These are phyloP conservation scores for Clitopilus hobsonii DNA, from an alignment of 768 basidiomycete genomes.

Conservation along the genomic window DNA sequence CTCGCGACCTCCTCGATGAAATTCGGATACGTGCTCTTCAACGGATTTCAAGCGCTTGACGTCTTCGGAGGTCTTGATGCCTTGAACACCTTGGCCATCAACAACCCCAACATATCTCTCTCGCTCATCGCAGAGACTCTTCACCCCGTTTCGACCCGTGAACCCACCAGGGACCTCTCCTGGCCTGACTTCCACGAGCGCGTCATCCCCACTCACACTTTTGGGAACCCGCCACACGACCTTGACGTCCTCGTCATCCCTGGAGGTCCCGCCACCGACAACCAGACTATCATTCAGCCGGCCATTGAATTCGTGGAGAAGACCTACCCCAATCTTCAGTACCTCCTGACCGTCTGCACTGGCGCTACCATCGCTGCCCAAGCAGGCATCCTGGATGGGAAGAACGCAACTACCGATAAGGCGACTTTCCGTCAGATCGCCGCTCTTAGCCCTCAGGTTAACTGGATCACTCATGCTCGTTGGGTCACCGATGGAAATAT, in stretches of 20 bases:
- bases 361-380: slow-evolving; percentile 33
- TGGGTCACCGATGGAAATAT: slow-evolving; percentile 46
- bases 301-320: slow-evolving; percentile 24
- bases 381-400: slow-evolving; percentile 36
- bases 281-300: slow-evolving; percentile 17
- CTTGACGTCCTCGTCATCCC: slow-evolving; percentile 33
- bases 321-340: slow-evolving; percentile 29
- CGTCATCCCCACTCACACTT: slow-evolving; percentile 35
- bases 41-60: slow-evolving; percentile 29
- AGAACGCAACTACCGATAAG: slow-evolving; percentile 43
- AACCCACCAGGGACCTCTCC: background rate
- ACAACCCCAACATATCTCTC: slow-evolving; percentile 20
- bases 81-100: slow-evolving; percentile 22
- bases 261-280: slow-evolving; percentile 22
- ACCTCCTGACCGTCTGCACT: slow-evolving; percentile 41
- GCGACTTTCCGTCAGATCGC: slow-evolving; percentile 20
- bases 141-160: slow-evolving; percentile 27
- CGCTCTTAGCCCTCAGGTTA: slow-evolving; percentile 23
- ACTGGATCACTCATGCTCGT: slow-evolving; percentile 39
- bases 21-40: slow-evolving; percentile 25
- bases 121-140: slow-evolving; percentile 25
- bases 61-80: slow-evolving; percentile 30
- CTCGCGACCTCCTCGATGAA: too few relatives aligned
- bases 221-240: slow-evolving; percentile 21
- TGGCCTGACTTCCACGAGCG: background rate